Conservation (phyloP, 78 protist genomes). For the Neovahlkampfia damariscottae region DNA sequence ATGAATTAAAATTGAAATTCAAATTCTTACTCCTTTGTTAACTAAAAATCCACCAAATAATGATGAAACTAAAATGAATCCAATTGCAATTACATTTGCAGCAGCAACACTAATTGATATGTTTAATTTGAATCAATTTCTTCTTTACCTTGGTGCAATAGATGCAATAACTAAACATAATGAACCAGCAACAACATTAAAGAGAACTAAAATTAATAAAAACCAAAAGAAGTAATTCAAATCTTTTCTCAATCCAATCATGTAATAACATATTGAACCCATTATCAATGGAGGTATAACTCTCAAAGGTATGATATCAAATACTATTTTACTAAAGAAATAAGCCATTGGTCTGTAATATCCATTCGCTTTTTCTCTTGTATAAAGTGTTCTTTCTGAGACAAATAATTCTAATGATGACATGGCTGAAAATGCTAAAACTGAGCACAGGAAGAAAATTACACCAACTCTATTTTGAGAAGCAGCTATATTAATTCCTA, state of each 20-base stretch:
- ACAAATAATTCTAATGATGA: constrained; percentile 19
- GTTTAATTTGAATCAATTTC: not conserved
- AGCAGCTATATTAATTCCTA: not conserved
- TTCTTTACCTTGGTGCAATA: not conserved
- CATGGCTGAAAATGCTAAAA: constrained; percentile 17
- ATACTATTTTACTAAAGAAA: constrained; percentile 11
- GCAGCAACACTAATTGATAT: constrained; percentile 2
- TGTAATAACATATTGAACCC: constrained; percentile 4
- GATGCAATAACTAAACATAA: not conserved
- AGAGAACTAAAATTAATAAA: constrained; percentile 4
- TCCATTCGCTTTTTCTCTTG: constrained; percentile 2
- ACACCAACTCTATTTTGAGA: constrained; percentile 12
- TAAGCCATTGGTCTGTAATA: constrained; percentile 16
- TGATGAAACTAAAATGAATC: not conserved
- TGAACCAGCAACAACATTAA: not conserved
- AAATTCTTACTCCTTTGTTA: not conserved
- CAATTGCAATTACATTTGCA: not conserved
- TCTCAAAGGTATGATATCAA: constrained; percentile 7
- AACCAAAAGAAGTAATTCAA: not conserved
- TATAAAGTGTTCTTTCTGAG: constrained; percentile 2
- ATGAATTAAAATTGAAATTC: too few species aligned
- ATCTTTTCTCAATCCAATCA: constrained; percentile 18
- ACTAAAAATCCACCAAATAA: constrained; percentile 3
- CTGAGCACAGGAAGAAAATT: not conserved
- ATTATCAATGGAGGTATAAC: constrained; percentile 12